These are phyloP conservation scores for Dendryphion nanum DNA, from an alignment of 2,329 filamentous ascomycete species.

Conservation along the genomic window DNA sequence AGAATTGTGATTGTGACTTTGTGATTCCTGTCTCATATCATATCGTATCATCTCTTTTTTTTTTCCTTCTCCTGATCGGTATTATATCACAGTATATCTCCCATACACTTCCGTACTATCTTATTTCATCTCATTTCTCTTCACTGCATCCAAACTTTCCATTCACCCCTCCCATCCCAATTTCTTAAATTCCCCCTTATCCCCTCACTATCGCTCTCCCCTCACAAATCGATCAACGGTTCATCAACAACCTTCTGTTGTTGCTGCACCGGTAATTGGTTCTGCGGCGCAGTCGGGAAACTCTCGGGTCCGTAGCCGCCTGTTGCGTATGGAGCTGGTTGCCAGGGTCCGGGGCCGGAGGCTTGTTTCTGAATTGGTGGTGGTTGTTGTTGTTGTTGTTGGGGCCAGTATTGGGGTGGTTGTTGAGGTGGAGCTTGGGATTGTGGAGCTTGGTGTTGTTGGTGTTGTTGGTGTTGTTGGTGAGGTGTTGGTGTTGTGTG, in stretches of 20 bases:
- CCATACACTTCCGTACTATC: no score
- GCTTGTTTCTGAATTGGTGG: conserved; percentile 23
- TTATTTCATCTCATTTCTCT: no score
- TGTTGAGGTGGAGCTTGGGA: conserved; percentile 9
- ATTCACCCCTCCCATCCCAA: no score
- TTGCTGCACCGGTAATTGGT: conserved; percentile 48
- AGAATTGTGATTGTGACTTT: no score
- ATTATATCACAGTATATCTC: no score
- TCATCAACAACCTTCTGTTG: conserved; percentile 63
- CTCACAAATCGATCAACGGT: conserved; percentile 73
- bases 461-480: conserved; percentile 17
- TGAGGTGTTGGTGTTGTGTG: conserved; percentile 9
- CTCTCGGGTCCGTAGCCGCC: conserved; percentile 43
- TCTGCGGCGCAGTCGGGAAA: conserved; percentile 66
- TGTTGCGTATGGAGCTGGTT: conserved; percentile 39
- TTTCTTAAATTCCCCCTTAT: no score
- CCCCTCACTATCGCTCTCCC: no score
- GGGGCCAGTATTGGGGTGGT: conserved; percentile 13
- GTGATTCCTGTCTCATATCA: no score
- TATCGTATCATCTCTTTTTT: no score
- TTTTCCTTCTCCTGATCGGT: no score
- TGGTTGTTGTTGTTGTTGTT: conserved; percentile 20
- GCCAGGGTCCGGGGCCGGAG: conserved; percentile 26
- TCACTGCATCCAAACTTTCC: no score
- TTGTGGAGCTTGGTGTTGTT: conserved; percentile 3